phyloP scores from a whole-genome alignment of 1,284 basidiomycete genomes.

The Somion occarium region DNA sequence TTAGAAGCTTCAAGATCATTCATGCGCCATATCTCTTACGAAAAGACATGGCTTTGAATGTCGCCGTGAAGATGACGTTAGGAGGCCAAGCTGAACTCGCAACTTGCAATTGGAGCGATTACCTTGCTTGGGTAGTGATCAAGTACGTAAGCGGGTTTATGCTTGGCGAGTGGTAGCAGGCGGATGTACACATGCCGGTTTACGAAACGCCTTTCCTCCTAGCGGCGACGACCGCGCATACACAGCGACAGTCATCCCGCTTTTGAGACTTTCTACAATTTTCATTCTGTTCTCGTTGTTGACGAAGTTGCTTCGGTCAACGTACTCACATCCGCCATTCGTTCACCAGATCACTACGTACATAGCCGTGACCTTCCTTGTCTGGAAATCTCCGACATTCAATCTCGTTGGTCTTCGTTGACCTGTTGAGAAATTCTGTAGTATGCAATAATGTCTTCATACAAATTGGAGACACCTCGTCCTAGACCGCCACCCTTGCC shows the following conservation, averaged over 20 bases:
- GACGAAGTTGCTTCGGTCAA: not conserved
- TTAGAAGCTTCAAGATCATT: too few relatives aligned
- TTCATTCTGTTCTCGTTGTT: not conserved
- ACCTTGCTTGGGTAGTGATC: too few relatives aligned
- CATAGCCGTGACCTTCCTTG: not conserved
- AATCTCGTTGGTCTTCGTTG: constrained; percentile 1
- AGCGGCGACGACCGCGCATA: not conserved
- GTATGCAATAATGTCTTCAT: constrained; percentile 45
- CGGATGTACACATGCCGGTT: too few relatives aligned
- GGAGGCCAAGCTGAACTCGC: too few relatives aligned
- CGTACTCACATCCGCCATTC: not conserved
- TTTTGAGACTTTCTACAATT: not conserved
- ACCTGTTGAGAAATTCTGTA: not conserved
- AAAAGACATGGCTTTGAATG: too few relatives aligned
- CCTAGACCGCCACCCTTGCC: constrained; percentile 61
- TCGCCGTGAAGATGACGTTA: too few relatives aligned
- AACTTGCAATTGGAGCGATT: too few relatives aligned
- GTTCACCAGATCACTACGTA: not conserved
- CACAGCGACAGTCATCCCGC: not conserved
- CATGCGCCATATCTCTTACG: too few relatives aligned
- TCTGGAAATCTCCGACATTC: constrained; percentile 4
- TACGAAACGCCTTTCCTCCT: not conserved
- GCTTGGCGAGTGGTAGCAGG: too few relatives aligned
- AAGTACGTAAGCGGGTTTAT: too few relatives aligned
- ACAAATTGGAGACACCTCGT: constrained; percentile 60